Evolutionary conservation across 2,329 filamentous ascomycete species (phyloP).

Genomic region (Calonectria pteridis): DNA sequence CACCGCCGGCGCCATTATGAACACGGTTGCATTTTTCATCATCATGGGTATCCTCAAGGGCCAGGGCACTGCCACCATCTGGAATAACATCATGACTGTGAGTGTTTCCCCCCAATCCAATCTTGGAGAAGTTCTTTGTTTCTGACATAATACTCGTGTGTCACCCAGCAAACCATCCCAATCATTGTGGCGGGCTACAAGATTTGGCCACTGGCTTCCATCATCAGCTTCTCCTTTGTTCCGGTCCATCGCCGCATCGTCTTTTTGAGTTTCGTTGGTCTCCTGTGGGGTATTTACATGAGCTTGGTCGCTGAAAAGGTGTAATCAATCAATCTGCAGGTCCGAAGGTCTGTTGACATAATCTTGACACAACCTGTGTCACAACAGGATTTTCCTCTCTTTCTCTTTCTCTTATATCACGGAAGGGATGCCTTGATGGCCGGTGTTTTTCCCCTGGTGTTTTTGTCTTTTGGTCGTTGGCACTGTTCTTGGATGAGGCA

Average conservation of each 20-base stretch:
- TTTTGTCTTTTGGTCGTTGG: neutral
- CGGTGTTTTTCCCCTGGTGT: neutral
- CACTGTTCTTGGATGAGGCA: neutral
- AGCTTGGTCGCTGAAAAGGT: constrained; percentile 60
- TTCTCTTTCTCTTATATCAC: neutral
- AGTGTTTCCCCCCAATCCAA: constrained; percentile 16
- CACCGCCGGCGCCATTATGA: constrained; percentile 59
- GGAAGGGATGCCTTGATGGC: neutral
- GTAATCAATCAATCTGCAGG: constrained; percentile 31
- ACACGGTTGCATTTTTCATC: constrained; percentile 60
- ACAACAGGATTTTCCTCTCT: neutral
- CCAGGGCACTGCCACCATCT: constrained; percentile 52
- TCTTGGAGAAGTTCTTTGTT: no score
- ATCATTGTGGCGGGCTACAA: constrained; percentile 64
- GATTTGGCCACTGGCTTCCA: constrained; percentile 64
- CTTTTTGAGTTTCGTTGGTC: constrained; percentile 62
- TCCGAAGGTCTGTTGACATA: neutral
- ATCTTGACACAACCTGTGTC: neutral
- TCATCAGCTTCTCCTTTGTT: constrained; percentile 63
- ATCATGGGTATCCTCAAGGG: constrained; percentile 62
- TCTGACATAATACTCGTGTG: constrained; percentile 11
- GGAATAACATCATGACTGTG: constrained; percentile 53
- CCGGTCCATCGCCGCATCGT: constrained; percentile 63
- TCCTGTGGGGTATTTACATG: constrained; percentile 66
- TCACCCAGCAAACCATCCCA: constrained; percentile 58